phyloP scores from a whole-genome alignment of 2,329 filamentous ascomycete genomes.

The Trichoderma sp. region DNA sequence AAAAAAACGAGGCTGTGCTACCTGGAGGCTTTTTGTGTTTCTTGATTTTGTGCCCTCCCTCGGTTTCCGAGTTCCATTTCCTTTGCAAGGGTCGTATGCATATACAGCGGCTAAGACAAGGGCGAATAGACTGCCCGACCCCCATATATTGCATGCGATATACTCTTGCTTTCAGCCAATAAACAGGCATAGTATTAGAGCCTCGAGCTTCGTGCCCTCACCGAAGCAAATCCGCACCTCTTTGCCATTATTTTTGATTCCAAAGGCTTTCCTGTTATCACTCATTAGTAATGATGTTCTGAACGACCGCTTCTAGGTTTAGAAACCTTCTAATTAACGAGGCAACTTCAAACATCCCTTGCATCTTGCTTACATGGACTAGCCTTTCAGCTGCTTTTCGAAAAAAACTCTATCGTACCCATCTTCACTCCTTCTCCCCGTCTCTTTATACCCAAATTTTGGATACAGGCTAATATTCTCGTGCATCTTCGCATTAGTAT shows the following conservation, averaged over 20 bases:
- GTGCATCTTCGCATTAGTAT: constrained; percentile 40
- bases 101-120: not conserved
- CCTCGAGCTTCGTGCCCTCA: not conserved
- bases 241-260: not conserved
- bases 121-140: not conserved
- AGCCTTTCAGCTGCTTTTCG: constrained; percentile 31
- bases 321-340: not conserved
- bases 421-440: constrained; percentile 34
- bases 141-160: not conserved
- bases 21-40: not conserved
- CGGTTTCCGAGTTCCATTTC: not conserved
- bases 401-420: constrained; percentile 42
- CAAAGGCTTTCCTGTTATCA: not conserved
- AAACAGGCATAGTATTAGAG: not conserved
- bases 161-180: not conserved
- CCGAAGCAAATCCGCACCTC: not conserved
- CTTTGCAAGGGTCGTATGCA: not conserved
- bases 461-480: constrained; percentile 37
- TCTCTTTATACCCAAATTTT: constrained; percentile 39
- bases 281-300: not conserved
- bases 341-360: not conserved
- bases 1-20: not conserved
- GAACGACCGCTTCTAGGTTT: not conserved
- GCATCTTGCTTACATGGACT: not conserved
- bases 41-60: not conserved